phyloP scores from a whole-genome alignment of 371 early-diverging fungal species.

The Lichtheimia corymbifera region DNA sequence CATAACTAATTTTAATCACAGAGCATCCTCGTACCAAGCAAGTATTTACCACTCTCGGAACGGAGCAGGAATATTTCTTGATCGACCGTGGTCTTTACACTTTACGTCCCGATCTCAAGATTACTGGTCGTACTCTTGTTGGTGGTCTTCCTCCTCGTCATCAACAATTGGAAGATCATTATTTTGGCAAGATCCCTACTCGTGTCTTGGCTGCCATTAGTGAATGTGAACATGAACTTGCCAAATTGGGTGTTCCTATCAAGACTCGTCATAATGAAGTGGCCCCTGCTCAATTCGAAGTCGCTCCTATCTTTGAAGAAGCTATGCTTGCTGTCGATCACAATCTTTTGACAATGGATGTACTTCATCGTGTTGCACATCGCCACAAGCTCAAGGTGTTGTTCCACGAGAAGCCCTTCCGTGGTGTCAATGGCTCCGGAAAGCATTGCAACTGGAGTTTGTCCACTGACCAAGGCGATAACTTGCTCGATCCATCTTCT shows the following conservation, averaged over 20 bases:
- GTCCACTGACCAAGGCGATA: conserved; percentile 92
- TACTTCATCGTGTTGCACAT: conserved; percentile 95
- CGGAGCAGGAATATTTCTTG: conserved; percentile 98
- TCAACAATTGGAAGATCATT: conserved; percentile 98
- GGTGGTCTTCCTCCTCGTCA: conserved; percentile 95
- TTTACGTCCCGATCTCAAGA: conserved; percentile 95
- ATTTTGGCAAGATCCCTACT: conserved; percentile 96
- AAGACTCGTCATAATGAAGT: conserved; percentile 99
- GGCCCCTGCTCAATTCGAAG: conserved; percentile 97
- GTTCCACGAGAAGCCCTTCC: conserved; percentile 99
- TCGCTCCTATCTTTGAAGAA: conserved; percentile 98
- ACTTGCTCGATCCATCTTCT: conserved; percentile 92
- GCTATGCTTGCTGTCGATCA: conserved; percentile 97
- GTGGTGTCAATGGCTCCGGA: conserved; percentile 97
- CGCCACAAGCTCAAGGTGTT: conserved; percentile 95
- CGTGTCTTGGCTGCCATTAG: conserved; percentile 90
- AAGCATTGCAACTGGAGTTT: conserved; percentile 99
- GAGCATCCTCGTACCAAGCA: conserved; percentile 60
- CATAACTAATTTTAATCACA: conserved; percentile 4
- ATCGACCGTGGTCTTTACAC: conserved; percentile 91
- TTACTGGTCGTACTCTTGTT: conserved; percentile 91
- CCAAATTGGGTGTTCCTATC: conserved; percentile 94
- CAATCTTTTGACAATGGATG: conserved; percentile 97
- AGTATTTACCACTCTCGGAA: conserved; percentile 91
- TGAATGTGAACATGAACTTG: conserved; percentile 92